Evolutionary conservation across 306 rosid species (phyloP).

Genomic region (Begonia peltatifolia): DNA sequence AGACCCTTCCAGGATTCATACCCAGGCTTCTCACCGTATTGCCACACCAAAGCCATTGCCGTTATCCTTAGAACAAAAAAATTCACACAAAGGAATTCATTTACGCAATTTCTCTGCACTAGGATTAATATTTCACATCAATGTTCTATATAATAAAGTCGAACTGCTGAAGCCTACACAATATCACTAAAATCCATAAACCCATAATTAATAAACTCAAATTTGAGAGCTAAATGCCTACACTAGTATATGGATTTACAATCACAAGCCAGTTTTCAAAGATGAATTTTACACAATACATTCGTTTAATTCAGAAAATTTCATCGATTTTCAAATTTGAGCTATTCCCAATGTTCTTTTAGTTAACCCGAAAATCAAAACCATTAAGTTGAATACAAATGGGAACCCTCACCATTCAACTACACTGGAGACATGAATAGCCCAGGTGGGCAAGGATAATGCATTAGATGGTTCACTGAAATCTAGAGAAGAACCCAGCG

Average conservation of each 20-base stretch:
- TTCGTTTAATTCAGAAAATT: no score
- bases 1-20: constrained; percentile 85
- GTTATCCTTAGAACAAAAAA: constrained; percentile 37
- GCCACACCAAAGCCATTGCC: constrained; percentile 98
- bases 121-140: background rate
- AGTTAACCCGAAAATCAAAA: no score
- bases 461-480: constrained; percentile 76
- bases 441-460: constrained; percentile 93
- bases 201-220: background rate
- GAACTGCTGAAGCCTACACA: background rate
- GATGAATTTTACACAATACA: no score
- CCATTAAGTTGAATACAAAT: background rate
- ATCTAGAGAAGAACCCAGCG: constrained; percentile 21
- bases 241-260: no score
- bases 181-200: background rate
- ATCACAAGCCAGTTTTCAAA: no score
- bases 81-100: background rate
- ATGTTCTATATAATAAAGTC: background rate
- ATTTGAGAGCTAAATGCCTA: background rate
- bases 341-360: no score
- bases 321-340: no score
- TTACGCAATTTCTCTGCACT: background rate
- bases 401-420: constrained; percentile 46
- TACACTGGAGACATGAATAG: constrained; percentile 84
- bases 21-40: constrained; percentile 66